These are phyloP conservation scores for Penicillium egyptiacum DNA, from an alignment of 495 filamentous ascomycete species.

Conservation along the genomic window DNA sequence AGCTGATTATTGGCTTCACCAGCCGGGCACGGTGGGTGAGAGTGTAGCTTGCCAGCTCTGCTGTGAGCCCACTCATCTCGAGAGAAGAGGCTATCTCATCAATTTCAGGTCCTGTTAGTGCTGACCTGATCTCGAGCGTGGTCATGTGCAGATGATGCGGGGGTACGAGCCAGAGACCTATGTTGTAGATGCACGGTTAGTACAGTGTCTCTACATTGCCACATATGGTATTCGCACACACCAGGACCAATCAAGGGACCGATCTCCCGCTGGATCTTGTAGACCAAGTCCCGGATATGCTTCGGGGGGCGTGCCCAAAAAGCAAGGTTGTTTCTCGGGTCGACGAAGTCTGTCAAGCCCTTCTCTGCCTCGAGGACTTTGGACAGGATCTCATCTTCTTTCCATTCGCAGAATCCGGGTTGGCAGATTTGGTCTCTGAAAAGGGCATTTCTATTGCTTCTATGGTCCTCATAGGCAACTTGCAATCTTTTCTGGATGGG, in stretches of 20 bases:
- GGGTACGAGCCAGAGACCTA: slow-evolving; percentile 87
- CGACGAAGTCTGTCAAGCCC: slow-evolving; percentile 54
- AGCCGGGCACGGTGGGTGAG: slow-evolving; percentile 65
- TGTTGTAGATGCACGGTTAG: slow-evolving; percentile 2
- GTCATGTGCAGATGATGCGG: slow-evolving; percentile 77
- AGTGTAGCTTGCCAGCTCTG: slow-evolving; percentile 62
- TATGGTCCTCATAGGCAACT: slow-evolving; percentile 68
- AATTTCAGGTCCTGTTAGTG: slow-evolving; percentile 61
- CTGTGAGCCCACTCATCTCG: slow-evolving; percentile 40
- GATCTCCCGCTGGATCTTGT: slow-evolving; percentile 66
- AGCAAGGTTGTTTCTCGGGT: slow-evolving; percentile 76
- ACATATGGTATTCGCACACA: slow-evolving; percentile 41
- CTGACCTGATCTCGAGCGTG: slow-evolving; percentile 76
- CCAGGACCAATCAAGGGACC: slow-evolving; percentile 58
- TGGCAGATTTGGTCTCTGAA: slow-evolving; percentile 68
- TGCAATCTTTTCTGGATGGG: slow-evolving; percentile 65
- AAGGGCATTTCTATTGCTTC: slow-evolving; percentile 66
- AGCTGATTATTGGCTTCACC: slow-evolving; percentile 78
- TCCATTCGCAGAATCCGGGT: slow-evolving; percentile 65
- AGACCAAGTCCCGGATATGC: slow-evolving; percentile 63
- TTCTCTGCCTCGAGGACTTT: slow-evolving; percentile 48
- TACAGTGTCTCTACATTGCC: background rate
- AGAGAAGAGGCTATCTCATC: slow-evolving; percentile 56
- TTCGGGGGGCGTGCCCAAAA: slow-evolving; percentile 84
- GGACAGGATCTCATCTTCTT: slow-evolving; percentile 71